Evolutionary conservation across 352 stramenopile genomes (phyloP), one percentile per base, ranked within the genome.

Genomic region (Thalassiosira sp.): DNA sequence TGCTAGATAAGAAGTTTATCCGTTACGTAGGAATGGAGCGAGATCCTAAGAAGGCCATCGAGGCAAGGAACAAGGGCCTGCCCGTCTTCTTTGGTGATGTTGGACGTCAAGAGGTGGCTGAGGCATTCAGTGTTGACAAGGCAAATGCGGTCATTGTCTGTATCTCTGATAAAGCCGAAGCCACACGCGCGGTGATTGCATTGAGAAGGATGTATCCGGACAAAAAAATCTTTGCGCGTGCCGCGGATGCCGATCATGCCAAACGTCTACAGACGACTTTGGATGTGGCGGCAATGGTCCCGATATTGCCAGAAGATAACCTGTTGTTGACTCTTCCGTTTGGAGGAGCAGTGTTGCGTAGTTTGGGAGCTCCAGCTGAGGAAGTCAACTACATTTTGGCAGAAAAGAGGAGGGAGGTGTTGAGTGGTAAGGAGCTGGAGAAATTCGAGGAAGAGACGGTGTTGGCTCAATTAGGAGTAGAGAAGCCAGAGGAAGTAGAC

Each of bases 1-100:
- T 96, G 43, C 69, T 96, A 10, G 91, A 95, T 75, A 90, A 84
- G 57, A 96, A 95, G 72, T 89, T 96, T 27, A 90, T 94, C 40
- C 90, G 89, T 37, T 96, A 95, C 67, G 89, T 95, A 15, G 89
- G 88, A 18, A 90, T 96, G 62, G 92, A 96, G 57, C 84, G 90
- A 28, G 84, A 95, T 83, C 92, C 92, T 0, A 87, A 92, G 62
- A 94, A 94, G 76, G 91, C 91, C 3, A 95, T 95, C 45, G 61
- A 94, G 52, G 92, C 91, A 35, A 78, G 92, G 53, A 94, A 94
- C 72, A 85, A 86, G 70, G 90, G 89, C 28, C 79, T 94, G 31
- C 90, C 90, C 8, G 90, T 94, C 0, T 95, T 94, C 62, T 94
- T 91, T 65, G 90, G 92, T 52, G 92, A 96, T 79, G 86, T 95